Evolutionary conservation across 345 rosid genomes (phyloP).

Genomic region (Capsella bursapastoris): DNA sequence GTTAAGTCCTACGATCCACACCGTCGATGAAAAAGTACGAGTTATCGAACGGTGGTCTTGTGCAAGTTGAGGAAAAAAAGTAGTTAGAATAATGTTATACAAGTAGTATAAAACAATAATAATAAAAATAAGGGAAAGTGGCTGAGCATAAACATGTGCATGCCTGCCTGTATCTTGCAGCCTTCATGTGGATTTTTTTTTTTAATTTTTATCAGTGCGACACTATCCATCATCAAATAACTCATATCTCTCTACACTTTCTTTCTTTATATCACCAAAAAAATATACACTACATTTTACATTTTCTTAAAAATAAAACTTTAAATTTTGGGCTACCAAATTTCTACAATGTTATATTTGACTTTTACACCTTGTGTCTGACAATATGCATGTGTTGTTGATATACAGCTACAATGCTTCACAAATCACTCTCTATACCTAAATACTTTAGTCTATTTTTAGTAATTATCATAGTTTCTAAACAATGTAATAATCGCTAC

Average conservation of each 20-base stretch:
- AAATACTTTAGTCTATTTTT: too few relatives aligned
- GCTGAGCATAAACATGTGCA: constrained; percentile 48
- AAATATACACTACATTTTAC: not conserved
- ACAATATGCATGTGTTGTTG: constrained; percentile 29
- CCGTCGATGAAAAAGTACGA: constrained; percentile 34
- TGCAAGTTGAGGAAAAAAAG: constrained; percentile 23
- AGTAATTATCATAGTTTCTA: too few relatives aligned
- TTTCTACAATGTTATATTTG: constrained; percentile 22
- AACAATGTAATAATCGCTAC: not conserved
- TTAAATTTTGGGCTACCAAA: not conserved
- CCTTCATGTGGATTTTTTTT: constrained; percentile 44
- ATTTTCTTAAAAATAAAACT: too few relatives aligned
- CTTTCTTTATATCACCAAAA: not conserved
- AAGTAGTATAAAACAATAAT: too few relatives aligned
- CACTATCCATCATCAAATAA: constrained; percentile 44
- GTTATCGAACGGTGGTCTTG: constrained; percentile 30
- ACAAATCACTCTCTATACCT: not conserved
- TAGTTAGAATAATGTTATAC: too few relatives aligned
- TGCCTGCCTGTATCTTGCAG: constrained; percentile 51
- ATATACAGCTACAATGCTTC: not conserved
- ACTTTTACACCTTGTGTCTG: constrained; percentile 20
- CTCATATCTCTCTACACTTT: constrained; percentile 6
- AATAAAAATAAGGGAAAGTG: constrained; percentile 22
- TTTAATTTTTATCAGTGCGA: constrained; percentile 34
- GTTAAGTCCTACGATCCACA: not conserved